Evolutionary conservation across 148 eudicot species (phyloP).

Genomic region (Rhododendron henanense): DNA sequence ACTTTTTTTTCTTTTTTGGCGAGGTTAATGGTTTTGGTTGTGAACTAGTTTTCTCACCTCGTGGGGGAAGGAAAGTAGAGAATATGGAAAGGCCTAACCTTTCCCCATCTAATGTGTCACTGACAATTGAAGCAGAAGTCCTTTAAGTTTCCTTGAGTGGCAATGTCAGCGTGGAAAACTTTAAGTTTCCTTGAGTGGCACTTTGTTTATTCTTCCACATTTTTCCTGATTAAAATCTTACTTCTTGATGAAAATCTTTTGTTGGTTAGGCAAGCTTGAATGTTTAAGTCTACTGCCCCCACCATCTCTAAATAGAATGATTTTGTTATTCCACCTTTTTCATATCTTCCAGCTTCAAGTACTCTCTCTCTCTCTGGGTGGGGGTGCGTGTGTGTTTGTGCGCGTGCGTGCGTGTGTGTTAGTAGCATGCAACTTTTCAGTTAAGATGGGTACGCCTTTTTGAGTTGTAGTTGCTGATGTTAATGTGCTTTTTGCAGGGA

Average conservation of each 20-base stretch:
- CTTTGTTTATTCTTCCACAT: neutral
- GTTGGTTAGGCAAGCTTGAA: neutral
- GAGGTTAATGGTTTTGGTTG: neutral
- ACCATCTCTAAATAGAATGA: neutral
- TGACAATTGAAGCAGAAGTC: neutral
- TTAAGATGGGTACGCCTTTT: neutral
- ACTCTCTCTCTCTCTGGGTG: neutral
- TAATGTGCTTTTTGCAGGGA: conserved; percentile 51
- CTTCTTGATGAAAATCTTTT: neutral
- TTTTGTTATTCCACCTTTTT: neutral
- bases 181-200: neutral
- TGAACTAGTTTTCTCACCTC: neutral
- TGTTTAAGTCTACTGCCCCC: neutral
- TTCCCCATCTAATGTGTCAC: neutral
- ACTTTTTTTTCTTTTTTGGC: neutral
- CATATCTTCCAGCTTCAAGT: neutral
- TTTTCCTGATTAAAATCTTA: neutral
- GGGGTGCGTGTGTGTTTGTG: neutral
- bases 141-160: neutral
- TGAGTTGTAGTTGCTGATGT: neutral
- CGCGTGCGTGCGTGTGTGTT: neutral
- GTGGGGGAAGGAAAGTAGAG: neutral
- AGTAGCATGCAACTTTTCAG: neutral
- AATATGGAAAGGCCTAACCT: neutral
- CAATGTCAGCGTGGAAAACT: neutral